phyloP scores from a whole-genome alignment of 75 land plant species.

The Selaginella tamariscina region DNA sequence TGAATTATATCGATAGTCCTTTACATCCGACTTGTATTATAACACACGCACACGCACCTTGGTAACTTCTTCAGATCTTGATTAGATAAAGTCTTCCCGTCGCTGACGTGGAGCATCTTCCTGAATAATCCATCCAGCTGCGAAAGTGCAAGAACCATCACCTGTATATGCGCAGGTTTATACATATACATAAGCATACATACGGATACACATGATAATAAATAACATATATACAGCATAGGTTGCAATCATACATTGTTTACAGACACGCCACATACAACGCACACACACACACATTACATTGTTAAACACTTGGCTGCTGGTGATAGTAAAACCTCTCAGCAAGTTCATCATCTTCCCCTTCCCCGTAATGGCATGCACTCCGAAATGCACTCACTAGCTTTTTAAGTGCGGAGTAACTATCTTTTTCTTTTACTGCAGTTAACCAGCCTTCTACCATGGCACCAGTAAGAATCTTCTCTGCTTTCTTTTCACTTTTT shows the following conservation, averaged over 20 bases:
- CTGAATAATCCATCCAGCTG: slow-evolving; percentile 60
- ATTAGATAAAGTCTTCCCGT: slow-evolving; percentile 45
- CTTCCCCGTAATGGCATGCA: slow-evolving; percentile 91
- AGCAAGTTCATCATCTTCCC: slow-evolving; percentile 37
- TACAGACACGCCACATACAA: too few relatives aligned
- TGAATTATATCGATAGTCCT: too few relatives aligned
- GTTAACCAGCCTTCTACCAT: slow-evolving; percentile 68
- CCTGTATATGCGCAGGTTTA: too few relatives aligned
- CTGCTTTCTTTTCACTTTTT: slow-evolving; percentile 12
- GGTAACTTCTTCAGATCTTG: slow-evolving; percentile 38
- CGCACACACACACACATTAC: too few relatives aligned
- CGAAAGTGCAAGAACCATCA: slow-evolving; percentile 46
- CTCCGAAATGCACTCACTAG: slow-evolving; percentile 59
- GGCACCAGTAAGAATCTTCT: slow-evolving; percentile 34
- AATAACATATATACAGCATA: too few relatives aligned
- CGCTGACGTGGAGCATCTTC: slow-evolving; percentile 31
- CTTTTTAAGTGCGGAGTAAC: slow-evolving; percentile 38
- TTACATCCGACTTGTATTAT: too few relatives aligned
- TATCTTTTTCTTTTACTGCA: slow-evolving; percentile 34
- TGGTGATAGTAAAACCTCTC: slow-evolving; percentile 41
- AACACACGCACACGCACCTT: too few relatives aligned
- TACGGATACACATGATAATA: too few relatives aligned
- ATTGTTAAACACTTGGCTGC: slow-evolving; percentile 72
- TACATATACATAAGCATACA: too few relatives aligned
- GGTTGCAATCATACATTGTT: too few relatives aligned